These are phyloP conservation scores for Teunomyces tritomae DNA, from an alignment of 805 yeast species.

Conservation along the genomic window DNA sequence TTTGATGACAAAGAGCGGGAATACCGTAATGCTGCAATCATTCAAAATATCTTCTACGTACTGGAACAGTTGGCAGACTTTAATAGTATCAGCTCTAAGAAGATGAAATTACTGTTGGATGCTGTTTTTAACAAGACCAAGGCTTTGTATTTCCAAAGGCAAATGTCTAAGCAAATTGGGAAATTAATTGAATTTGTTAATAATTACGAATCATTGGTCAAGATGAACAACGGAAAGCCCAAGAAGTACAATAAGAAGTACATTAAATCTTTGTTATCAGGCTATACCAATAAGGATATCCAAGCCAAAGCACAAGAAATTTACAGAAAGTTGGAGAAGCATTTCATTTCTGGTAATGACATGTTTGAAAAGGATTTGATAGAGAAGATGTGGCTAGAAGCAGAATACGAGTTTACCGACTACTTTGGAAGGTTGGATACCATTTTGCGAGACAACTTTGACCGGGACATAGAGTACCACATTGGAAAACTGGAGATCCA, in stretches of 20 bases:
- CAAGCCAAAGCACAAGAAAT: slow-evolving; percentile 52
- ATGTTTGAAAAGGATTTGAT: slow-evolving; percentile 53
- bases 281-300: slow-evolving; percentile 60
- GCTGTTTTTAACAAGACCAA: slow-evolving; percentile 27
- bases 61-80: slow-evolving; percentile 30
- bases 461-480: slow-evolving; percentile 50
- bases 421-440: slow-evolving; percentile 53
- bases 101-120: slow-evolving; percentile 23
- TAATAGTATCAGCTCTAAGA: slow-evolving; percentile 20
- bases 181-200: slow-evolving; percentile 63
- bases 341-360: slow-evolving; percentile 42
- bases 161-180: slow-evolving; percentile 54
- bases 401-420: slow-evolving; percentile 61
- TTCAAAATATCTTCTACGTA: slow-evolving; percentile 39
- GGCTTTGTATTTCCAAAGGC: slow-evolving; percentile 31
- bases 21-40: slow-evolving; percentile 36
- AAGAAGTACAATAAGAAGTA: slow-evolving; percentile 63
- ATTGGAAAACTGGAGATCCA: slow-evolving; percentile 57
- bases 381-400: slow-evolving; percentile 65
- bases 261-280: slow-evolving; percentile 53
- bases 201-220: slow-evolving; percentile 54
- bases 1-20: slow-evolving; percentile 45
- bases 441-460: slow-evolving; percentile 51
- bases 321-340: slow-evolving; percentile 53
- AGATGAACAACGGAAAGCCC: slow-evolving; percentile 51